Base-by-base conservation (phyloP, 345 rosid species). In the Microcos paniculata region DNA sequence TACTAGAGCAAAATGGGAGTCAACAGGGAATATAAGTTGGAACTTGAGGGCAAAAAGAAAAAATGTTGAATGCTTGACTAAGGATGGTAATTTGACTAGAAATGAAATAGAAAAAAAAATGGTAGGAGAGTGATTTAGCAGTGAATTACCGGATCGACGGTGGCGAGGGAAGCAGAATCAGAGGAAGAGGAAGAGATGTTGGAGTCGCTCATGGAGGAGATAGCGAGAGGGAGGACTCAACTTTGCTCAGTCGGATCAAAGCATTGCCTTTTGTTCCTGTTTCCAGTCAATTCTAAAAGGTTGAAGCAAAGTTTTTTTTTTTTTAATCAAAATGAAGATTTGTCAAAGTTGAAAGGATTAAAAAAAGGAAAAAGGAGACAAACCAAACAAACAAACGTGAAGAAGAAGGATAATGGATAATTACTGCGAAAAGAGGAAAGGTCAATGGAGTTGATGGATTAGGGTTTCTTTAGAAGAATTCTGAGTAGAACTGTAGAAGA, bases 121-220 rank as follows among this genome's bases (percentile, higher is more conserved):
- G 46, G 71, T 56, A 13, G 33, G 11, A 33, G 52, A 52, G 46
- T 46, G 6, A 35, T 35, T 35, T 76, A 31, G 9, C 55, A 23
- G 45, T 7, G 1, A 28, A 15, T 31, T 59, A 92, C 99, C 98
- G 87, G 92, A 77, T 89, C 93, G 62, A 78, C 84, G 80, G 88
- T 76, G 81, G 84, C 76, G 80, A 81, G 53, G 83, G 99, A 90
- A 61, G 90, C 86, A 78, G 87, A 81, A 53, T 85, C 94, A 65
- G 86, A 84, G 77, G 82, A 85, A 80, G 93, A 86, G 75, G 91
- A 86, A 77, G 88, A 75, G n/a, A 77, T 69, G 23, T 73, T 91
- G 42, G 94, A 92, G 80, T 87, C 97, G 84, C 84, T 88, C 98
- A 95, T 95, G 84, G 82, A 72, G 82, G 26, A 59, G 64, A 28